Base-by-base conservation (phyloP, 352 stramenopile species). In the Phytophthora niederhauseri region DNA sequence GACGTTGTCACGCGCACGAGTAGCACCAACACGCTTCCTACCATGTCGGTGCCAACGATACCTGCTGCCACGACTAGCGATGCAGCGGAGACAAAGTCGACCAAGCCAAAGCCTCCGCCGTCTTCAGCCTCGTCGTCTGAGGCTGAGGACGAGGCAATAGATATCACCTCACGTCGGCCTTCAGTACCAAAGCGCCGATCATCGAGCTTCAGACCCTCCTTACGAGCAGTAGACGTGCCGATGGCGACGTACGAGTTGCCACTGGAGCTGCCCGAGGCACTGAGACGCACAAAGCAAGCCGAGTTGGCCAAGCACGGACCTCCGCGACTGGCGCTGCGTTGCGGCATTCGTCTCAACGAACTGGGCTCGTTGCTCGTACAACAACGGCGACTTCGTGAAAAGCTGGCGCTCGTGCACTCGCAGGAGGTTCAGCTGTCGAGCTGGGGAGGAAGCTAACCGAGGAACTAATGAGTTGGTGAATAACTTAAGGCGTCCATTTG, bases 191-290 rank as follows among this genome's bases (percentile, higher is more conserved):
- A 38, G n/a, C 48, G 52, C 8, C 58, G 8, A 28, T 45, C 59
- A 59, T 57, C 41, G n/a, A 63, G 31, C 26, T 53, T 43, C 24
- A 60, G 34, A 3, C 24, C 45, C 1, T 61, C 43, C 22, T 61
- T 55, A 20, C 45, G 49, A 24, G 22, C 24, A 8, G 17, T 63
- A 1, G 30, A 70, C 34, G 59, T 83, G 24, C 64, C 74, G 26
- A 85, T 94, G 83, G 87, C 80, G 12, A 84, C 69, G 59, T 91
- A 90, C 56, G 80, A 93, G 45, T 38, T 89, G 46, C 68, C 75
- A n/a, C 77, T 94, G 36, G 83, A 94, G 38, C 70, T 92, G n/a
- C 70, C 78, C 0, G 80, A 84, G 50, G 68, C 70, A 17, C 57
- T 91, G 38, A 65, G 84, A 14, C 64, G 62, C 30, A 66, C 72